Conservation (phyloP, 805 yeast species). For the Peterozyma xylosa region DNA sequence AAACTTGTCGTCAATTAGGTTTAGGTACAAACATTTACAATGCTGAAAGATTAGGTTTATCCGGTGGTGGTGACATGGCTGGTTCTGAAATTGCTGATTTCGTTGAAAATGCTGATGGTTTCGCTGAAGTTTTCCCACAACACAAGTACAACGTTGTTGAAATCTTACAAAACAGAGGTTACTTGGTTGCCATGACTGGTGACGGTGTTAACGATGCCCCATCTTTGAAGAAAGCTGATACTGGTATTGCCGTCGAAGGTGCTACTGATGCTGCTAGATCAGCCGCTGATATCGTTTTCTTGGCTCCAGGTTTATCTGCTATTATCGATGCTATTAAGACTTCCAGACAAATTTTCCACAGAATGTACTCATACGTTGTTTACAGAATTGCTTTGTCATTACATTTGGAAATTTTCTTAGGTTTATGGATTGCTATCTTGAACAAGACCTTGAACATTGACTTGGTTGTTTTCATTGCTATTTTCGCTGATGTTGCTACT, state of each 20-base stretch:
- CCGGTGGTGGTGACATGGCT: conserved; percentile 89
- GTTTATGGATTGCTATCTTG: conserved; percentile 94
- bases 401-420: conserved; percentile 91
- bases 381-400: conserved; percentile 95
- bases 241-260: conserved; percentile 98
- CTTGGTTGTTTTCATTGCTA: conserved; percentile 92
- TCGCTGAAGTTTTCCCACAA: conserved; percentile 98
- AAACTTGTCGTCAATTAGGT: conserved; percentile 96
- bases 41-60: conserved; percentile 94
- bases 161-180: conserved; percentile 91
- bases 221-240: conserved; percentile 90
- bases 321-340: conserved; percentile 92
- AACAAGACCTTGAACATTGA: conserved; percentile 82
- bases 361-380: conserved; percentile 97
- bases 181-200: conserved; percentile 98
- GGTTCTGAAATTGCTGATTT: conserved; percentile 97
- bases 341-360: conserved; percentile 96
- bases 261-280: conserved; percentile 96
- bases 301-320: conserved; percentile 93
- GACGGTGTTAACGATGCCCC: conserved; percentile 99
- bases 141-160: conserved; percentile 95
- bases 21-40: conserved; percentile 93
- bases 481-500: conserved; percentile 96
- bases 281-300: conserved; percentile 93
- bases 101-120: conserved; percentile 97